Evolutionary conservation across 2,329 filamentous ascomycete species (phyloP).

Genomic region (Cordyceps farinosa): DNA sequence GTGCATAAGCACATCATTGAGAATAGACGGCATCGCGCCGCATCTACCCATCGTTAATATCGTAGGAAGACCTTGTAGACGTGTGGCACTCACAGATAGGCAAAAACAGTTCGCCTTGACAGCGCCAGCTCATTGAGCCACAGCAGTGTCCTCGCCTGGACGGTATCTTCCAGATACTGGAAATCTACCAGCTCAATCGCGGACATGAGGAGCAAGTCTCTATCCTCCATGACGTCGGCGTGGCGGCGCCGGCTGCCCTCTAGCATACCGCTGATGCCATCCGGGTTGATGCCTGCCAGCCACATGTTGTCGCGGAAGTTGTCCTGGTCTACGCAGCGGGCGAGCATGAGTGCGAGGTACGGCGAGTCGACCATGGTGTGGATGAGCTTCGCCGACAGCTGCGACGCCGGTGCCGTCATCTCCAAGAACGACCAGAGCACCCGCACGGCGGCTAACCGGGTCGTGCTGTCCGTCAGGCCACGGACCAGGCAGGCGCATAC

Average conservation of each 20-base stretch:
- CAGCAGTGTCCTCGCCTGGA: slow-evolving; percentile 55
- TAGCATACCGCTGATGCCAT: slow-evolving; percentile 28
- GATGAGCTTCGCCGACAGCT: slow-evolving; percentile 23
- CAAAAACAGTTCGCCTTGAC: slow-evolving; percentile 52
- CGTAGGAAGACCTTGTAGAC: not conserved
- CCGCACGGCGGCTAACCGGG: slow-evolving; percentile 55
- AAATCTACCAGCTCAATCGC: slow-evolving; percentile 66
- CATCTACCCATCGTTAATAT: slow-evolving; percentile 34
- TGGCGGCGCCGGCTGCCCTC: slow-evolving; percentile 27
- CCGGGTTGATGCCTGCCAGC: slow-evolving; percentile 52
- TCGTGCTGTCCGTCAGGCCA: slow-evolving; percentile 60
- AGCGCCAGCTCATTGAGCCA: slow-evolving; percentile 58
- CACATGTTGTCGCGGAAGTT: slow-evolving; percentile 62
- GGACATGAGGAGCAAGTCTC: slow-evolving; percentile 59
- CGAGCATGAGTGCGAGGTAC: slow-evolving; percentile 58
- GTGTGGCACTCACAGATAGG: slow-evolving; percentile 46
- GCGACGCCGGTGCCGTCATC: slow-evolving; percentile 25
- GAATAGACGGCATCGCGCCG: slow-evolving; percentile 52
- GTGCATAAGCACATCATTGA: slow-evolving; percentile 60
- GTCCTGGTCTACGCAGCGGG: slow-evolving; percentile 53
- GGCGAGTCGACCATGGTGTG: slow-evolving; percentile 42
- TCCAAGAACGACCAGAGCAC: slow-evolving; percentile 59
- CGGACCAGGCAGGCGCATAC: slow-evolving; percentile 62
- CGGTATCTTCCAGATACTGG: slow-evolving; percentile 57
- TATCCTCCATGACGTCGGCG: slow-evolving; percentile 51